Evolutionary conservation across 2,329 filamentous ascomycete genomes (phyloP), one percentile per base, ranked within the genome.

Genomic region (Monosporascus sp.): DNA sequence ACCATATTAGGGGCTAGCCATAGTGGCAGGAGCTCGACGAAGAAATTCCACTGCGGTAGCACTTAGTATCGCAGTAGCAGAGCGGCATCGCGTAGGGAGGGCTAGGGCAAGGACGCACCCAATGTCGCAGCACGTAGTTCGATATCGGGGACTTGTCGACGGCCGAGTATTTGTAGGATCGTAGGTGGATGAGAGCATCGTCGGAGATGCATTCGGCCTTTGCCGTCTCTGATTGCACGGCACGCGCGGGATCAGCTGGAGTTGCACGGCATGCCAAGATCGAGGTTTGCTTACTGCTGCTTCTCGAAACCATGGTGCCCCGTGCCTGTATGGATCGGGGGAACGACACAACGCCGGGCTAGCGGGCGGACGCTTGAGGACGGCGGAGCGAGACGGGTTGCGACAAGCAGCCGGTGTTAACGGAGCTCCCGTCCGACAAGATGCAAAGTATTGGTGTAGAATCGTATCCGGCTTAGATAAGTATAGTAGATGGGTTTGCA

Each of bases 1-100:
- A 99, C 93, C 86, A 97, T 94, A 69, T 99, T 99, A 37, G 94
- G 94, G 27, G 94, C 94, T 52, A 99, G 82, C 92, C 93, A 99
- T 83, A 97, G 75, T 59, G 94, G 94, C 65, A 99, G 75, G 43
- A 97, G 74, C 69, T 96, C 86, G 64, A 97, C 94, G 64, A 92
- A 92, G 60, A 86, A 90, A 82, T 97, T 97, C 94, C 94, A 99
- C 93, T 97, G 72, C 66, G 63, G 48, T 14, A 14, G 6, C 11
- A 35, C 11, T 35, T 35, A 35, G 31, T 14, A 35, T 35, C 31
- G 9, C 4, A 14, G 40, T 6, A 43, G 56, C 35, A 41, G 27
- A 9, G 50, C 52, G 51, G 53, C 47, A 27, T 41, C 56, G 46
- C 52, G 43, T 31, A 37, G 52, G 46, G 45, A 40, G 40, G 55